Conservation (phyloP, 805 yeast genomes). For the Wickerhamiella shivajii region DNA sequence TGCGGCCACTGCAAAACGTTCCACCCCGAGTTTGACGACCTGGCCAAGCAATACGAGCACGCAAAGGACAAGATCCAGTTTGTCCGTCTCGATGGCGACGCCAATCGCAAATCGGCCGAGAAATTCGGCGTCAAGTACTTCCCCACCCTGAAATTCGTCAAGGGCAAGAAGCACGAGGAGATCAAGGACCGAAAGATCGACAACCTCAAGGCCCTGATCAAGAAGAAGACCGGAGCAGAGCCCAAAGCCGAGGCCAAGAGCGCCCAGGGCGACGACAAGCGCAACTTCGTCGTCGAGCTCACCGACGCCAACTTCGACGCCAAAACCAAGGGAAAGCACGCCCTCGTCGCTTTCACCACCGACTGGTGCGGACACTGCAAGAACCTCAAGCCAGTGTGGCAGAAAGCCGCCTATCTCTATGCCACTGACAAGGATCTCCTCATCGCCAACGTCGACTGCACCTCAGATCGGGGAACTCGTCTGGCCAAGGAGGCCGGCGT, state of each 20-base stretch:
- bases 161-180: conserved; percentile 41
- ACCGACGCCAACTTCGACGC: conserved; percentile 32
- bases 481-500: conserved; percentile 31
- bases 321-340: conserved; percentile 26
- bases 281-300: conserved; percentile 15
- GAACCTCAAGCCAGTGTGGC: conserved; percentile 37
- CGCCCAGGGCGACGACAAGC: not conserved
- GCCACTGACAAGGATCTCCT: conserved; percentile 27
- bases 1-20: conserved; percentile 88
- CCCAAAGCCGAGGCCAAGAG: conserved; percentile 6
- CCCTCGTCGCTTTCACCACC: conserved; percentile 43
- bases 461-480: conserved; percentile 27
- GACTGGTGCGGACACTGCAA: conserved; percentile 52
- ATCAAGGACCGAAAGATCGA: conserved; percentile 40
- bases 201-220: conserved; percentile 36
- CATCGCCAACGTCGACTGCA: conserved; percentile 35
- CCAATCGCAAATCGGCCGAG: conserved; percentile 35
- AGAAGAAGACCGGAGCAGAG: conserved; percentile 24
- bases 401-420: conserved; percentile 34
- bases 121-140: conserved; percentile 43
- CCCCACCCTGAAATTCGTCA: conserved; percentile 49
- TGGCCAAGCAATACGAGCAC: conserved; percentile 51
- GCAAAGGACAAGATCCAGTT: conserved; percentile 30
- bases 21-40: conserved; percentile 72
- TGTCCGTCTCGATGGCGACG: conserved; percentile 46